Conservation (phyloP, 2,329 filamentous ascomycete species). For the Exophiala sideris region DNA sequence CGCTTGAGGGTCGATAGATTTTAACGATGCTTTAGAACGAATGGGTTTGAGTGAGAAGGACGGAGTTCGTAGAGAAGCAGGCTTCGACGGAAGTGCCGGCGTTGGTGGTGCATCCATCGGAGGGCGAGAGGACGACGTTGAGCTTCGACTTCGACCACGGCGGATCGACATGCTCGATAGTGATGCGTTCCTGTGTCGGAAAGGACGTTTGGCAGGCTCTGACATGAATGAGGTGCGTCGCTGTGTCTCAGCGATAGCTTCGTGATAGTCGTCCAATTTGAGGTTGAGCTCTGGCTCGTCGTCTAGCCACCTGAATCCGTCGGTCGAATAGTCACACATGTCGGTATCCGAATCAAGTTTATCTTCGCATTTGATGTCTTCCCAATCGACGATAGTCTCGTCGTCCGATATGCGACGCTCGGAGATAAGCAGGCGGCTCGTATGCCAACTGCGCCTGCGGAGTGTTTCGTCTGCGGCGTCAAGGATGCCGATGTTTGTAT, state of each 20-base stretch:
- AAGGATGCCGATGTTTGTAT: constrained; percentile 52
- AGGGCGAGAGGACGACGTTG: constrained; percentile 42
- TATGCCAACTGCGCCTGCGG: constrained; percentile 34
- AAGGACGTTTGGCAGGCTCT: constrained; percentile 44
- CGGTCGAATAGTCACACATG: constrained; percentile 57
- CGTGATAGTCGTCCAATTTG: constrained; percentile 67
- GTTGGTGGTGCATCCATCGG: constrained; percentile 47
- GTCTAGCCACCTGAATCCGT: constrained; percentile 71
- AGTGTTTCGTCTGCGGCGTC: constrained; percentile 59
- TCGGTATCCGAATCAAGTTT: constrained; percentile 32
- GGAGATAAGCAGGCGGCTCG: constrained; percentile 27
- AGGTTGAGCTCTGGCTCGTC: constrained; percentile 70
- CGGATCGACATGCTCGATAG: constrained; percentile 64
- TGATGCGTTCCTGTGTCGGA: constrained; percentile 65
- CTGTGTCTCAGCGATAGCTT: constrained; percentile 56
- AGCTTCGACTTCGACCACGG: constrained; percentile 51
- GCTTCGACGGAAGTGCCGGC: constrained; percentile 31
- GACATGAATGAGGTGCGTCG: constrained; percentile 30
- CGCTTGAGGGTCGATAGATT: constrained; percentile 65
- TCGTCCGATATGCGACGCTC: constrained; percentile 26
- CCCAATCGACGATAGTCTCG: constrained; percentile 22
- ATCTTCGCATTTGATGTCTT: constrained; percentile 26
- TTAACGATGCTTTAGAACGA: constrained; percentile 40
- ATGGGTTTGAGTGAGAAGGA: constrained; percentile 34
- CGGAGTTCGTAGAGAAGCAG: constrained; percentile 28